phyloP scores from a whole-genome alignment of 2,329 filamentous ascomycete species.

The Beauveria scarabaeidicola region DNA sequence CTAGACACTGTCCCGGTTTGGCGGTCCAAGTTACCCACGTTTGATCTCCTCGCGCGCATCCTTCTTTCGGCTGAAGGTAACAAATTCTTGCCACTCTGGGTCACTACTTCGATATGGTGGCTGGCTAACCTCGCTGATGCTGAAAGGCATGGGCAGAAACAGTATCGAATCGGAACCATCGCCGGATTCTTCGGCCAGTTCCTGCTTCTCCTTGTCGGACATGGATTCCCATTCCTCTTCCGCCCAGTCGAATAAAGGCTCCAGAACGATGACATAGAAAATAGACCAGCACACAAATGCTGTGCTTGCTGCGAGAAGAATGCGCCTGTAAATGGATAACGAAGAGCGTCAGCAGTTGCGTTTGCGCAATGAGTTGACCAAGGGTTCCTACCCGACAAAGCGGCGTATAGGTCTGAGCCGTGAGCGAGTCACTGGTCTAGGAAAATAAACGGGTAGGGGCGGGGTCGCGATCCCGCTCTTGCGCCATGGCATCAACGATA shows the following conservation, averaged over 20 bases:
- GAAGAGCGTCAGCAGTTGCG: background rate
- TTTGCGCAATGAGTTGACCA: background rate
- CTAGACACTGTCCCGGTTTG: background rate
- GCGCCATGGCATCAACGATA: conserved; percentile 28
- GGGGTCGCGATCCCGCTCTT: conserved; percentile 14
- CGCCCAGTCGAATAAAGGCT: conserved; percentile 33
- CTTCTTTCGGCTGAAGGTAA: conserved; percentile 47
- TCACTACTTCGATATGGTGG: conserved; percentile 46
- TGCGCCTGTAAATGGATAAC: conserved; percentile 9
- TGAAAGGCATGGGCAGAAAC: conserved; percentile 57
- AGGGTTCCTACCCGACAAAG: conserved; percentile 21
- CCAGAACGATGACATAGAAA: conserved; percentile 38
- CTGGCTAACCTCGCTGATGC: conserved; percentile 39
- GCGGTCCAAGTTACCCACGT: conserved; percentile 26
- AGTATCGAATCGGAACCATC: conserved; percentile 35
- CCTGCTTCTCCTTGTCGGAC: conserved; percentile 35
- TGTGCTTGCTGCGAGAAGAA: conserved; percentile 24
- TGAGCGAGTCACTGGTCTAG: conserved; percentile 13
- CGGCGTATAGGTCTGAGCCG: conserved; percentile 16
- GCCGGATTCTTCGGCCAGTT: conserved; percentile 31
- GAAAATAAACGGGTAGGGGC: conserved; percentile 27
- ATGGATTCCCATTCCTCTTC: conserved; percentile 34
- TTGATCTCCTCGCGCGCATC: conserved; percentile 39
- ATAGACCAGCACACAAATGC: conserved; percentile 32
- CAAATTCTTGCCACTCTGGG: conserved; percentile 55